A percentile compares a stretch with the other conserved stretches of the same genome.
Conservation (phyloP, 345 rosid species). For the Physaria fendleri region DNA sequence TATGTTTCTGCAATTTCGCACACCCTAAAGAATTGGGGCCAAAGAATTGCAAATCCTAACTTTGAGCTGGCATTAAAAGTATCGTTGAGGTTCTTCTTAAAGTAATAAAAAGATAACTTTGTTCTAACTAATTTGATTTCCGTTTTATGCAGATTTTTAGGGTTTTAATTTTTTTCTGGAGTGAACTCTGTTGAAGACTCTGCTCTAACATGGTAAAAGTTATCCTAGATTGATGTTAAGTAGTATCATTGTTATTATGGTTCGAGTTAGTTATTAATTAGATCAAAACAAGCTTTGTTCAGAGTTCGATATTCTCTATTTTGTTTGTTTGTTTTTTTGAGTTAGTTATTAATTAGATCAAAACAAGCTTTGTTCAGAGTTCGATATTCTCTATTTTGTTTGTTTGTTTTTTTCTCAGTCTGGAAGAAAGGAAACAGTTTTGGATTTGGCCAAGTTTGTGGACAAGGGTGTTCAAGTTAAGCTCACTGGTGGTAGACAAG, state of each 20-base stretch:
- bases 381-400: background rate
- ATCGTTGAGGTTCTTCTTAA: background rate
- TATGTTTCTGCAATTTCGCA: too few relatives aligned
- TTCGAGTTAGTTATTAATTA: background rate
- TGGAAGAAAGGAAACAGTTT: slow-evolving; percentile 90
- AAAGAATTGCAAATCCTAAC: too few relatives aligned
- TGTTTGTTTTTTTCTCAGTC: slow-evolving; percentile 48
- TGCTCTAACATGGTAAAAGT: slow-evolving; percentile 14
- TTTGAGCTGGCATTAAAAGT: background rate
- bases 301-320: background rate
- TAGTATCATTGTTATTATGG: background rate
- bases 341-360: background rate
- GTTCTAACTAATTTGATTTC: background rate
- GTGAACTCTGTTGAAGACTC: background rate
- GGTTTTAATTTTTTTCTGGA: background rate
- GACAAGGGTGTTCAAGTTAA: slow-evolving; percentile 98
- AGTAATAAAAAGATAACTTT: background rate
- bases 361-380: background rate
- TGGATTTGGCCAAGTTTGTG: slow-evolving; percentile 95
- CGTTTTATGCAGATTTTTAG: background rate
- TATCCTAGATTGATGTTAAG: background rate
- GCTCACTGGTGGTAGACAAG: slow-evolving; percentile 97
- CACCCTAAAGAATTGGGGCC: too few relatives aligned
- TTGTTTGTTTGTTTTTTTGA: too few relatives aligned
- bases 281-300: background rate